A percentile compares a stretch with the other conserved stretches of the same genome.
Conservation (phyloP, 2,329 filamentous ascomycete species). For the Nectriaceae sp. region DNA sequence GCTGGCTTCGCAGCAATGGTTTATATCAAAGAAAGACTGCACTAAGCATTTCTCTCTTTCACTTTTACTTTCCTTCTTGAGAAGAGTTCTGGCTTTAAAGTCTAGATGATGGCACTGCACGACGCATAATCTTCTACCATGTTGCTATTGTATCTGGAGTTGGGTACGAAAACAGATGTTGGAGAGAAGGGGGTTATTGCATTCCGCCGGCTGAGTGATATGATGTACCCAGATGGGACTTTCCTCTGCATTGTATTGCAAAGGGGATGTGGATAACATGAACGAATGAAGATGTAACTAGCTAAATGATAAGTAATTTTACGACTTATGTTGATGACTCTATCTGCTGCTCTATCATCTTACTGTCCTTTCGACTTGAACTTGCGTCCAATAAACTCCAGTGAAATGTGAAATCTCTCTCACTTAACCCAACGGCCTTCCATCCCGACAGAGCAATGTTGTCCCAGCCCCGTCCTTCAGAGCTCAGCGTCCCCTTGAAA, state of each 20-base stretch:
- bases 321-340: neutral
- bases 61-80: neutral
- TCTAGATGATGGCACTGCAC: neutral
- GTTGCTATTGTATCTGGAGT: too few species aligned
- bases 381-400: neutral
- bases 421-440: neutral
- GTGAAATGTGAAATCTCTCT: neutral
- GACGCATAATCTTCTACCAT: neutral
- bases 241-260: neutral
- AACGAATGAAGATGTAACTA: neutral
- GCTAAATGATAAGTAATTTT: neutral
- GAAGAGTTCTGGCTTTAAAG: neutral
- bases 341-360: neutral
- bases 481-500: neutral
- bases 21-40: slow-evolving; percentile 64
- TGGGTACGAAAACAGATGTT: neutral
- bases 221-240: neutral
- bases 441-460: neutral
- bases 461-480: neutral
- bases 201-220: neutral
- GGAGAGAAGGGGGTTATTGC: neutral
- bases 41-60: slow-evolving; percentile 32
- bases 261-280: neutral
- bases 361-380: neutral
- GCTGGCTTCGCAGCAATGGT: slow-evolving; percentile 68